These are phyloP conservation scores for Crepidotus variabilis DNA, from an alignment of 768 basidiomycete genomes.

Conservation along the genomic window DNA sequence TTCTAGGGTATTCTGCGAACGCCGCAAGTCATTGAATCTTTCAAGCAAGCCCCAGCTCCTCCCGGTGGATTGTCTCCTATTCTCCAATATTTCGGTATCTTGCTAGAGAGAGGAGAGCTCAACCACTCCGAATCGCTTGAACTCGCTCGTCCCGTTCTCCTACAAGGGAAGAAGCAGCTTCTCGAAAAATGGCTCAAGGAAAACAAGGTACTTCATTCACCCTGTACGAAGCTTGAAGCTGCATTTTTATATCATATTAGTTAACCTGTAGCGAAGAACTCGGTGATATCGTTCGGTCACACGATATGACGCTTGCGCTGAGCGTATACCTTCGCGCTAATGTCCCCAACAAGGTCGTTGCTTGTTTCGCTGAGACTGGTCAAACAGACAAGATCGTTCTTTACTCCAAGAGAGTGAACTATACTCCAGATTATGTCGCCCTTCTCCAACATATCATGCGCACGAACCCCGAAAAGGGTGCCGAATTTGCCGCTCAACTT, in stretches of 20 bases:
- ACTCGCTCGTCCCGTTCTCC: slow-evolving; percentile 91
- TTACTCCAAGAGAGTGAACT: slow-evolving; percentile 96
- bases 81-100: slow-evolving; percentile 95
- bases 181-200: slow-evolving; percentile 99
- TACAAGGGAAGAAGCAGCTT: slow-evolving; percentile 94
- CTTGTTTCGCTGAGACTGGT: slow-evolving; percentile 98
- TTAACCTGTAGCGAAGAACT: slow-evolving; percentile 98
- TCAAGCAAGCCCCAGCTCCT: slow-evolving; percentile 92
- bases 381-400: slow-evolving; percentile 98
- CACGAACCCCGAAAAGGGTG: slow-evolving; percentile 94
- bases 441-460: slow-evolving; percentile 96
- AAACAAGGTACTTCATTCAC: slow-evolving; percentile 70
- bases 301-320: slow-evolving; percentile 96
- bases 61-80: slow-evolving; percentile 93
- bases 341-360: slow-evolving; percentile 97
- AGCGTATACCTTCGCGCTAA: slow-evolving; percentile 98
- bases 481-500: slow-evolving; percentile 94
- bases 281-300: slow-evolving; percentile 90
- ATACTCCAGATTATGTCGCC: slow-evolving; percentile 87
- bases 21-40: slow-evolving; percentile 91
- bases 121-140: slow-evolving; percentile 96
- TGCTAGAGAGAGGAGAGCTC: slow-evolving; percentile 97
- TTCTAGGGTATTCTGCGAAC: slow-evolving; percentile 89
- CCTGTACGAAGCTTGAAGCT: not conserved
- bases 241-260: slow-evolving; percentile 33